Evolutionary conservation across 2,329 filamentous ascomycete species (phyloP).

Genomic region (Capronia coronata): DNA sequence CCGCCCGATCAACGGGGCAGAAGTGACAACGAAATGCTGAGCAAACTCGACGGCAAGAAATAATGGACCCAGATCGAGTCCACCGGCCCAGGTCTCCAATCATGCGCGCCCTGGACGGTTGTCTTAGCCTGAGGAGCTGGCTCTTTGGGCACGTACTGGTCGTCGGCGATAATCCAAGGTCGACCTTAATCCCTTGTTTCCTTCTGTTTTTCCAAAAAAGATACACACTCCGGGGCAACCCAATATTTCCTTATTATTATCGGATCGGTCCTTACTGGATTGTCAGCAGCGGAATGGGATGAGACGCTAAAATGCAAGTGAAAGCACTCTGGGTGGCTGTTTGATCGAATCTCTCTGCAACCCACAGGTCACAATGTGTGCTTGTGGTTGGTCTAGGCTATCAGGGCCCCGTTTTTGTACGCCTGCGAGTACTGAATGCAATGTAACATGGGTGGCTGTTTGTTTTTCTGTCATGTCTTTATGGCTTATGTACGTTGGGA

Average conservation of each 20-base stretch:
- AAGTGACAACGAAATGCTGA: constrained; percentile 47
- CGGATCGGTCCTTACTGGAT: constrained; percentile 22
- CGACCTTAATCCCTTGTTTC: constrained; percentile 8
- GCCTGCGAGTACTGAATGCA: constrained; percentile 18
- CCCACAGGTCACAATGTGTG: constrained; percentile 6
- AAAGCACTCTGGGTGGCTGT: constrained; percentile 25
- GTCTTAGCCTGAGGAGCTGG: constrained; percentile 5
- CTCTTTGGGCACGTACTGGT: constrained; percentile 1
- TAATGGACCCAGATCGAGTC: constrained; percentile 1
- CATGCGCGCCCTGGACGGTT: not conserved
- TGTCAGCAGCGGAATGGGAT: constrained; percentile 16
- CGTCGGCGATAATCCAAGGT: not conserved
- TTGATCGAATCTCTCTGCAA: constrained; percentile 23
- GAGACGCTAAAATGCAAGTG: constrained; percentile 17
- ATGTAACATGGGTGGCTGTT: constrained; percentile 24
- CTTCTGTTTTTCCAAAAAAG: constrained; percentile 8
- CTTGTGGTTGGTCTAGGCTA: constrained; percentile 18
- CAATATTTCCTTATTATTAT: constrained; percentile 24
- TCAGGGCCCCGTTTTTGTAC: constrained; percentile 19
- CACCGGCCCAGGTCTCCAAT: not conserved
- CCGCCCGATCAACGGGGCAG: constrained; percentile 35
- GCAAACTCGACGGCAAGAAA: constrained; percentile 30
- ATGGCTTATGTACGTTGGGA: constrained; percentile 18
- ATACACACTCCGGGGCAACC: constrained; percentile 28
- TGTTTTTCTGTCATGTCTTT: constrained; percentile 15